Base-by-base conservation (phyloP, 805 yeast species). In the Yarrowia bubula region DNA sequence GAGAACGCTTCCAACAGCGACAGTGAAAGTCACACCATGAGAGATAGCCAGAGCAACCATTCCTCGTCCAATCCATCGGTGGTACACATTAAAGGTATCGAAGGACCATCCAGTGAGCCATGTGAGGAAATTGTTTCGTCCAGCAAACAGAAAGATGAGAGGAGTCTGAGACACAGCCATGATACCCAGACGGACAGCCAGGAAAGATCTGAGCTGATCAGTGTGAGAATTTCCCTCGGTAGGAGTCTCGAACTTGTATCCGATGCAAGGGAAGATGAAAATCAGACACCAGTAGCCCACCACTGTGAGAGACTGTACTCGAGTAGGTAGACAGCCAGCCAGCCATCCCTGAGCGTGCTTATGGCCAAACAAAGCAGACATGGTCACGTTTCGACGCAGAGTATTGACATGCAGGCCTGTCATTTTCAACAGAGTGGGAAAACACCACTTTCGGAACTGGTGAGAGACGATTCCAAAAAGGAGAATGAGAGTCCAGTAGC, bases 101-200 rank as follows among this genome's bases (percentile, higher is more conserved):
- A 83, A 86, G 0, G 85, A 74, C 78, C 89, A 80, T 2, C 92
- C 90, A 1, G 92, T 82, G 5, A 86, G 64, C 71, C 76, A 77
- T 67, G 83, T 81, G 71, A 89, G 77, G 18, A 90, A 84, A 71
- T 88, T 89, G 73, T 89, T 90, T 70, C 95, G 78, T 35, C 88
- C 87, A 5, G 81, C 86, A 76, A 89, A 93, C 65, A 82, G 75
- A 75, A 86, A 85, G 4, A 71, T 65, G 43, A 74, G 66, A 8
- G 75, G 76, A 0, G 78, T 62, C 71, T 83, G 76, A 6, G 77
- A 90, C 65, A 81, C 75, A 75, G 86, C 86, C 4, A 71, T 65
- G 48, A 71, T 68, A 8, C 74, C 75, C 0, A 77, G 62, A 71
- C 84, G 72, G 11, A 75, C 90, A 6, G 80, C 82, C 65, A 74